A percentile compares a stretch with the other conserved stretches of the same genome.
Evolutionary conservation across 257 asterid genomes (phyloP).

Genomic region (Craterostigma plantagineum): DNA sequence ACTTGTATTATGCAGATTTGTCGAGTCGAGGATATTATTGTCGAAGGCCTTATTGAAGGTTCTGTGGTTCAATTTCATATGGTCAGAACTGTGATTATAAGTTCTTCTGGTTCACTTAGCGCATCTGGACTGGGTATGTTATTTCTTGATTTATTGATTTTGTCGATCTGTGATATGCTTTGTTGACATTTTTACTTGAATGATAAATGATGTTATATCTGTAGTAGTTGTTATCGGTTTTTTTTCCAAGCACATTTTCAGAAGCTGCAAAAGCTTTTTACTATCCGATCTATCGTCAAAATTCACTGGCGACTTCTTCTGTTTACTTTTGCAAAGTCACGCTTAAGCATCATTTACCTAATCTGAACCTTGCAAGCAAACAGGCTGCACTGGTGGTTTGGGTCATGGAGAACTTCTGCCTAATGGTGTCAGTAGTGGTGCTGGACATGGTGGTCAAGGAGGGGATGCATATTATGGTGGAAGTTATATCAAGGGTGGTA

Average conservation of each 20-base stretch:
- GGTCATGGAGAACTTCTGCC: slow-evolving; percentile 56
- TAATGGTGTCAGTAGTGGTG: slow-evolving; percentile 80
- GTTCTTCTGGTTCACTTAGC: slow-evolving; percentile 64
- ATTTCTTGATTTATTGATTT: neutral
- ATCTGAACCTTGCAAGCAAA: too few relatives aligned
- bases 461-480: slow-evolving; percentile 65
- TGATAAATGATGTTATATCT: neutral
- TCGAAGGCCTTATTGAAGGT: slow-evolving; percentile 87
- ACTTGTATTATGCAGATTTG: slow-evolving; percentile 41
- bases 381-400: slow-evolving; percentile 88
- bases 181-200: neutral
- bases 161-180: neutral
- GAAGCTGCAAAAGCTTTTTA: too few relatives aligned
- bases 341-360: too few relatives aligned
- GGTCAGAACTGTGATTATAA: slow-evolving; percentile 64
- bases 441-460: slow-evolving; percentile 96
- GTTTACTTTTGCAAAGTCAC: too few relatives aligned
- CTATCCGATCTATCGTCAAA: too few relatives aligned
- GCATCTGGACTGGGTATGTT: slow-evolving; percentile 89
- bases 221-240: too few relatives aligned
- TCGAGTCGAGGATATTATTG: slow-evolving; percentile 93
- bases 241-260: too few relatives aligned
- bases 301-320: too few relatives aligned
- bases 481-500: slow-evolving; percentile 70
- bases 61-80: slow-evolving; percentile 97